phyloP scores from a whole-genome alignment of 768 basidiomycete genomes.

The Daedalea quercina region DNA sequence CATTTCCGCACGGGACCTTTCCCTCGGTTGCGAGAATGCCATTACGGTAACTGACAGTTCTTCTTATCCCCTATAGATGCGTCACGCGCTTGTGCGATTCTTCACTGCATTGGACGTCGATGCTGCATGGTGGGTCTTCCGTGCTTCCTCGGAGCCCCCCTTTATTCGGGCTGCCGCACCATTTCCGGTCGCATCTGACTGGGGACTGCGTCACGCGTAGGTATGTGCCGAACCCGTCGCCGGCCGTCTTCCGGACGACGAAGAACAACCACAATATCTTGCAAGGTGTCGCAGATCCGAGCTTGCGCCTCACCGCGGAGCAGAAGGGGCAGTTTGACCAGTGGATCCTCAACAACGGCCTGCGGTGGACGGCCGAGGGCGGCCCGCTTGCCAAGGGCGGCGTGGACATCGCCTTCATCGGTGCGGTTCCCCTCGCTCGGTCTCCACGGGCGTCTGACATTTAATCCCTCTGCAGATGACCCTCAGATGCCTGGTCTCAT shows the following conservation, averaged over 20 bases:
- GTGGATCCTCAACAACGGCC: conserved; percentile 87
- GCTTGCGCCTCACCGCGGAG: conserved; percentile 69
- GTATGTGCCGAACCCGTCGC: conserved; percentile 87
- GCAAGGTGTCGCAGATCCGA: conserved; percentile 83
- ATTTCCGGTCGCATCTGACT: neutral
- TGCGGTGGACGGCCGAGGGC: conserved; percentile 82
- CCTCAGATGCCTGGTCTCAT: conserved; percentile 95
- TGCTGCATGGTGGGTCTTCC: conserved; percentile 56
- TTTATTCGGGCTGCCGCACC: conserved; percentile 1
- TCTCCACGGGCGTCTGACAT: neutral
- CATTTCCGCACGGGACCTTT: conserved; percentile 3
- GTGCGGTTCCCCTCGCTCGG: conserved; percentile 27
- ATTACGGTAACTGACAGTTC: conserved; percentile 16
- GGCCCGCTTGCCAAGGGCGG: conserved; percentile 80
- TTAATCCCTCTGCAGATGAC: conserved; percentile 45
- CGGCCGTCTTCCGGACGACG: conserved; percentile 86
- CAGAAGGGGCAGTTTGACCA: conserved; percentile 76
- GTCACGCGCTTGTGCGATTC: conserved; percentile 89
- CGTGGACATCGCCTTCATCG: conserved; percentile 86
- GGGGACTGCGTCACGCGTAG: conserved; percentile 28
- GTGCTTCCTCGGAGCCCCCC: neutral
- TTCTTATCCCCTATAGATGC: conserved; percentile 51
- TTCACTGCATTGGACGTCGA: conserved; percentile 75
- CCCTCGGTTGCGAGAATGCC: conserved; percentile 8
- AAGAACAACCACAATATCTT: conserved; percentile 95